Percentiles rank a stretch among this genome's conserved stretches.
phyloP scores from a whole-genome alignment of 2,329 filamentous ascomycete species.

The Ophiocordyceps polyrhachis-furcata region DNA sequence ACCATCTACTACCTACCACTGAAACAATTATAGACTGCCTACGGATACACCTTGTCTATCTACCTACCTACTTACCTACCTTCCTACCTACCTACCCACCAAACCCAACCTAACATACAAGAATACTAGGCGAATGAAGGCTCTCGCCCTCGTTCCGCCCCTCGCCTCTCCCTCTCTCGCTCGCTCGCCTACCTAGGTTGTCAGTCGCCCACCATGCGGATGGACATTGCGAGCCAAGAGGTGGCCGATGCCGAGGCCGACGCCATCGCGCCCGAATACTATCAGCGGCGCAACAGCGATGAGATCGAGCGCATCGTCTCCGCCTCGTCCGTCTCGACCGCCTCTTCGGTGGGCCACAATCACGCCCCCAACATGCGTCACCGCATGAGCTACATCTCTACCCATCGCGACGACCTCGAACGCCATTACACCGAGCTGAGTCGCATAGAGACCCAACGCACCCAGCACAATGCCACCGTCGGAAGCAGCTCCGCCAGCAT shows the following conservation, averaged over 20 bases:
- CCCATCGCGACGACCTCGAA: constrained; percentile 32
- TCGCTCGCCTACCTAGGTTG: background rate
- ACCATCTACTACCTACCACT: too few relatives aligned
- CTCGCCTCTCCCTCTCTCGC: background rate
- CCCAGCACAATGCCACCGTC: constrained; percentile 57
- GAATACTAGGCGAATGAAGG: background rate
- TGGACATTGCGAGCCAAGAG: constrained; percentile 35
- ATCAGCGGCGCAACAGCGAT: constrained; percentile 23
- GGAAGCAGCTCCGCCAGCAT: constrained; percentile 28
- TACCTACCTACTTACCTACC: background rate
- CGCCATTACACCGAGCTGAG: constrained; percentile 49
- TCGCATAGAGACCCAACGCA: constrained; percentile 51
- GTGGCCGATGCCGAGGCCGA: constrained; percentile 34
- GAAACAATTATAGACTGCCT: background rate
- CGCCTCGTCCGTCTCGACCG: constrained; percentile 29
- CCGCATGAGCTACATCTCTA: background rate
- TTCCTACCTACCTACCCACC: background rate
- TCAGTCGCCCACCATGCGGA: constrained; percentile 13
- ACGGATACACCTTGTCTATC: too few relatives aligned
- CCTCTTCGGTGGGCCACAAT: constrained; percentile 15
- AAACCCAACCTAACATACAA: too few relatives aligned
- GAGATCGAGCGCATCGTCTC: constrained; percentile 44
- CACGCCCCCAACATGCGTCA: constrained; percentile 19
- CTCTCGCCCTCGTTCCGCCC: background rate
- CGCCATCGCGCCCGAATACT: constrained; percentile 23